Percentiles rank a stretch among this genome's conserved stretches.
These are phyloP conservation scores for Rhizoclosmatium globosum DNA, from an alignment of 192 early-diverging fungal species.

Conservation along the genomic window DNA sequence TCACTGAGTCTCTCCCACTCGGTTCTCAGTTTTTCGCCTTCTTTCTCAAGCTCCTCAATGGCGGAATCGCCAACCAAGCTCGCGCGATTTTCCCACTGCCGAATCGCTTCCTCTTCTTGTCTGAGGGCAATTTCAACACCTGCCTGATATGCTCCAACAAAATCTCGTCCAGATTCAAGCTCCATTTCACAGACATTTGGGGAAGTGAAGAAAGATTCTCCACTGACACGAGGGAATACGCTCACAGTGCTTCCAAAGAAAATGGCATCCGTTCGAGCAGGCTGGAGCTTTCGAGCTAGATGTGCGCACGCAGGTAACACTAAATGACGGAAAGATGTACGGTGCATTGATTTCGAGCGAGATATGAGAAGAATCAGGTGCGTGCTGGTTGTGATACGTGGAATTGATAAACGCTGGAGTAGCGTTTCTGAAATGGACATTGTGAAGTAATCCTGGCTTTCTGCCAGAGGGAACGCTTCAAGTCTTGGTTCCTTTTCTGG, in stretches of 20 bases:
- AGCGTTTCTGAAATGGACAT: background rate
- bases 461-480: background rate
- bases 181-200: background rate
- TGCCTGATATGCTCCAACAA: background rate
- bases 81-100: background rate
- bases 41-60: background rate
- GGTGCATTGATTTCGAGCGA: slow-evolving; percentile 3
- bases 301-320: slow-evolving; percentile 4
- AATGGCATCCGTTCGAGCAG: slow-evolving; percentile 5
- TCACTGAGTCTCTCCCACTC: background rate
- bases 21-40: background rate
- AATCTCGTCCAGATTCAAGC: background rate
- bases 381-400: background rate
- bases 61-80: background rate
- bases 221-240: background rate
- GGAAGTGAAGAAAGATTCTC: background rate
- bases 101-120: background rate
- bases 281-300: background rate
- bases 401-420: background rate
- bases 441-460: background rate
- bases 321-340: background rate
- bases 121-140: background rate
- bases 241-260: slow-evolving; percentile 12
- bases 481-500: background rate
- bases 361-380: slow-evolving; percentile 10